phyloP scores from a whole-genome alignment of 1,139 yeast genomes.

The Kurtzmaniella quercitrusa region DNA sequence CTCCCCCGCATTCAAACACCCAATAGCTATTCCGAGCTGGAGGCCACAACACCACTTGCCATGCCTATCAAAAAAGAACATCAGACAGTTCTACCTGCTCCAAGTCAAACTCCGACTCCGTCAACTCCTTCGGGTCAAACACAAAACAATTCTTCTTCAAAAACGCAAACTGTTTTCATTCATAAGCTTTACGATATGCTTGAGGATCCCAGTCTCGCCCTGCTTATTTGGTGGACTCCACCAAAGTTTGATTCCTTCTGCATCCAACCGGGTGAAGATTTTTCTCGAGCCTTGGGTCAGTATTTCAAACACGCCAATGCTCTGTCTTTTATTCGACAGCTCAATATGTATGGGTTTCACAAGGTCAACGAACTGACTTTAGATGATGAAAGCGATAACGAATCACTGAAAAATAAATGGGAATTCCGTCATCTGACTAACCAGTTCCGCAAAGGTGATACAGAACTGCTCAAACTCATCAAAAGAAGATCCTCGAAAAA shows the following conservation, averaged over 20 bases:
- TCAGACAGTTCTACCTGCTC: neutral
- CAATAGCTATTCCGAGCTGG: neutral
- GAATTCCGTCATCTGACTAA: slow-evolving; percentile 69
- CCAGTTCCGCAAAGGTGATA: slow-evolving; percentile 63
- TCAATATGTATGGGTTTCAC: slow-evolving; percentile 80
- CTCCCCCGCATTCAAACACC: neutral
- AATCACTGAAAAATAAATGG: slow-evolving; percentile 34
- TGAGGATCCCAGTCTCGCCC: slow-evolving; percentile 49
- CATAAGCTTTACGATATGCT: slow-evolving; percentile 64
- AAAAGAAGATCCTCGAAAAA: slow-evolving; percentile 63
- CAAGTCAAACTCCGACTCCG: slow-evolving; percentile 1
- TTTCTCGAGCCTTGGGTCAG: slow-evolving; percentile 56
- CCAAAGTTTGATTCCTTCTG: slow-evolving; percentile 35
- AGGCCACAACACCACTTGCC: neutral
- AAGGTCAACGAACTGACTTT: slow-evolving; percentile 51
- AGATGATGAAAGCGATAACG: slow-evolving; percentile 10
- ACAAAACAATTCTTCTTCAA: slow-evolving; percentile 18
- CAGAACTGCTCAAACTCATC: slow-evolving; percentile 52
- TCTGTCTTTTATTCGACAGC: slow-evolving; percentile 73
- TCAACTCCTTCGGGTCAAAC: slow-evolving; percentile 6
- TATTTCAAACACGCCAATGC: slow-evolving; percentile 77
- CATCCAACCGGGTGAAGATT: slow-evolving; percentile 51
- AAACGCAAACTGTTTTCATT: slow-evolving; percentile 54
- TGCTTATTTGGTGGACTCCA: slow-evolving; percentile 41
- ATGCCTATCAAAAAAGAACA: neutral